These are phyloP conservation scores for Corymbia maculata DNA, from an alignment of 345 rosid species.

Conservation along the genomic window DNA sequence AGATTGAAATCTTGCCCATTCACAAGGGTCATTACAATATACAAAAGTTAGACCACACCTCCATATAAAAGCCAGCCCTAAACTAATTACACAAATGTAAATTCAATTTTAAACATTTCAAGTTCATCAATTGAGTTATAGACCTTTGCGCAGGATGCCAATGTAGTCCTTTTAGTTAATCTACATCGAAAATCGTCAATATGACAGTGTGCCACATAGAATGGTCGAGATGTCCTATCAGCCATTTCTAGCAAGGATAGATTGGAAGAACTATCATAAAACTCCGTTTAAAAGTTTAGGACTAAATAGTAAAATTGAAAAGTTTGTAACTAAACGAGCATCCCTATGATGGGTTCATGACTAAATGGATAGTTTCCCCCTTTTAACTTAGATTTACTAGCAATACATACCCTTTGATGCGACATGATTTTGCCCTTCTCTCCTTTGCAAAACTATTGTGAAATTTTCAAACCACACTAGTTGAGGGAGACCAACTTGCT, in stretches of 20 bases:
- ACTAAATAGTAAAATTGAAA: too few species aligned
- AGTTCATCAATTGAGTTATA: too few species aligned
- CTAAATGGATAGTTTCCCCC: not conserved
- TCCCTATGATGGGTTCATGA: not conserved
- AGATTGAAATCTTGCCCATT: not conserved
- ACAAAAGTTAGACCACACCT: not conserved
- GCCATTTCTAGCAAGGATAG: too few species aligned
- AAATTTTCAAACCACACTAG: not conserved
- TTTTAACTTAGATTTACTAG: not conserved
- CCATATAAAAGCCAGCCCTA: not conserved
- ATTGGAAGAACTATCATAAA: too few species aligned
- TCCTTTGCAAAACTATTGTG: not conserved
- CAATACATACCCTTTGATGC: not conserved
- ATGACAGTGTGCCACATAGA: too few species aligned
- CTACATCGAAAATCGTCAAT: too few species aligned
- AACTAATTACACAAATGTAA: too few species aligned
- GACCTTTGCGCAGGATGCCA: not conserved
- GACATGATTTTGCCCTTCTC: not conserved
- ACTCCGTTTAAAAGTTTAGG: accelerated
- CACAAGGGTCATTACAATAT: not conserved
- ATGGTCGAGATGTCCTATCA: too few species aligned
- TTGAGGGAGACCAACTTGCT: not conserved
- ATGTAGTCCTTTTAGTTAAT: too few species aligned
- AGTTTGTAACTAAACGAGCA: accelerated
- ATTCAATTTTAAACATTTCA: too few species aligned